Evolutionary conservation across 2,329 filamentous ascomycete genomes (phyloP).

Genomic region (Penicillium aurantiogriseum): DNA sequence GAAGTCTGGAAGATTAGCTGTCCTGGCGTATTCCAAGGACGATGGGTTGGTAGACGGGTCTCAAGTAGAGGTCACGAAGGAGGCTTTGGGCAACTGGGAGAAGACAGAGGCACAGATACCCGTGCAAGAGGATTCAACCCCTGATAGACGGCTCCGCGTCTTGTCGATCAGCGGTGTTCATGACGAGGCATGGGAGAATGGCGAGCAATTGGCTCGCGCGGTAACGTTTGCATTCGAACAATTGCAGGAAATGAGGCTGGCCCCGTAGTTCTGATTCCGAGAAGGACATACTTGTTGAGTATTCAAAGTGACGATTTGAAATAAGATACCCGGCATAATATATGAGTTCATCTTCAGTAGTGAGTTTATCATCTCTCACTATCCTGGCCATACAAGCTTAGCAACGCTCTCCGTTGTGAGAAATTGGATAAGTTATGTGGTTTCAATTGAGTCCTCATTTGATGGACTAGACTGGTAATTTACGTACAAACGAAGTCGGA

Average conservation of each 20-base stretch:
- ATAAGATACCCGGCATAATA: neutral
- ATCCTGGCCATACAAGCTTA: neutral
- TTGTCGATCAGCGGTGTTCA: constrained; percentile 41
- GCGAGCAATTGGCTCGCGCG: constrained; percentile 40
- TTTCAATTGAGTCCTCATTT: constrained; percentile 12
- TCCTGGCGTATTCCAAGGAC: constrained; percentile 43
- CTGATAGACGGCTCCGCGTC: constrained; percentile 41
- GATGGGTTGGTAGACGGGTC: constrained; percentile 43
- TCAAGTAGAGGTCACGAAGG: constrained; percentile 47
- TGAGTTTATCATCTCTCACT: neutral
- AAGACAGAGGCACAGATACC: constrained; percentile 4
- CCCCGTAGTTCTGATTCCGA: constrained; percentile 5
- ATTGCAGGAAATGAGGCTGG: constrained; percentile 27
- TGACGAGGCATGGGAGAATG: constrained; percentile 44
- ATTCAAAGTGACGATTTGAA: neutral
- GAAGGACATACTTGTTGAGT: neutral
- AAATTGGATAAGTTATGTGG: constrained; percentile 1
- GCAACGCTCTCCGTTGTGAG: neutral
- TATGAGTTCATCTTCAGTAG: neutral
- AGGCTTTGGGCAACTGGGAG: constrained; percentile 52
- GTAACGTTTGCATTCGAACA: constrained; percentile 34
- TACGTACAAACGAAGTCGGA: constrained; percentile 22
- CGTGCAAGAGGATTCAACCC: constrained; percentile 22
- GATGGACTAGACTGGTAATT: constrained; percentile 13
- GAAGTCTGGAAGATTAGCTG: constrained; percentile 34